Base-by-base conservation (phyloP, 805 yeast genomes). In the Yarrowia alimentaria region DNA sequence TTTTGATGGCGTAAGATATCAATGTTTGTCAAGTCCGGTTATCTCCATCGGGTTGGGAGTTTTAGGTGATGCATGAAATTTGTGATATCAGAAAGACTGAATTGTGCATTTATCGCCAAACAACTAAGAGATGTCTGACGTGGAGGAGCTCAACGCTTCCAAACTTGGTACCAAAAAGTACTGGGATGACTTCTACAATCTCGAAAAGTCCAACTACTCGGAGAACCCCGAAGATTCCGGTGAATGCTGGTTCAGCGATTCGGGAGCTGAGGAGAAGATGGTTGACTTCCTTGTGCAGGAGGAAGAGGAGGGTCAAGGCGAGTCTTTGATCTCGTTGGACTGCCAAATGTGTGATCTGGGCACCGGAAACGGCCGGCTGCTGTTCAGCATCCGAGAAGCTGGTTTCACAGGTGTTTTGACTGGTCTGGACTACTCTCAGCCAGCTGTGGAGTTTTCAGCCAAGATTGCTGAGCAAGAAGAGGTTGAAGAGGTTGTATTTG, bases 201-300 rank as follows among this genome's bases (percentile, higher is more conserved):
- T 78, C 16, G 99, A 91, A 61, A 76, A 78, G 55, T 59, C 64
- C 20, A 91, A 91, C 67, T 91, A 85, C 60, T 66, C 71, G 30
- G 78, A 78, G 21, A 85, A 91, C 63, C 79, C 84, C 13, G 75
- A 83, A 14, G 97, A 93, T 64, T 81, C 89, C 0, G 99, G 99
- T 1, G 98, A 93, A 65, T 78, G 90, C 64, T 93, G 99, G 99
- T 93, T 93, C 66, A 81, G 85, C 57, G 99, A 93, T 61, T 83
- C 85, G n/a, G 89, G 84, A 60, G 98, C 99, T 0, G 98, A 91
- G 62, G 74, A 73, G 54, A 83, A 80, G 62, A 83, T 93, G 80
- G 74, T 85, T n/a, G 78, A 79, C 42, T 90, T 83, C 60, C 64
- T 91, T 6, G 67, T 73, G 13, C 78, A 78, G 4, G 75, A 81